phyloP scores from a whole-genome alignment of 2,329 filamentous ascomycete species.

The Myriosclerotinia duriaeana region DNA sequence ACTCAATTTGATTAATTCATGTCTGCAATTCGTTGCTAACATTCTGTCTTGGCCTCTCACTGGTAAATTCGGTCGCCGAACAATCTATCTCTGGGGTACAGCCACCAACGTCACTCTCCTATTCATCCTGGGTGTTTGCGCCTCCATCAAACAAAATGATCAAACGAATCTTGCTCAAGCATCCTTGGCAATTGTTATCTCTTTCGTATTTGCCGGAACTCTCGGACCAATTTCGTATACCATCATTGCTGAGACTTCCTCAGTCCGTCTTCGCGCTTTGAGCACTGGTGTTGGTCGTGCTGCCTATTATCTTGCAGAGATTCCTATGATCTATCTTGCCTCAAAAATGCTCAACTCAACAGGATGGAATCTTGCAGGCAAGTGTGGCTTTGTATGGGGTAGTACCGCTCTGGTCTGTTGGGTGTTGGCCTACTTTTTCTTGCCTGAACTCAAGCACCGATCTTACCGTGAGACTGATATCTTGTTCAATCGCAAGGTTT shows the following conservation, averaged over 20 bases:
- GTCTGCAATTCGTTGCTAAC: constrained; percentile 60
- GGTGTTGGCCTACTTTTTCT: constrained; percentile 50
- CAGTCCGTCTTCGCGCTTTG: constrained; percentile 63
- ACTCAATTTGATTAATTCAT: constrained; percentile 63
- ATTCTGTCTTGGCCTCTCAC: constrained; percentile 68
- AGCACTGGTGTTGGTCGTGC: constrained; percentile 65
- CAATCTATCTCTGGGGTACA: constrained; percentile 63
- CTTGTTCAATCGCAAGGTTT: constrained; percentile 45
- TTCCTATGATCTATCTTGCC: constrained; percentile 64
- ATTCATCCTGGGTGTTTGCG: constrained; percentile 59
- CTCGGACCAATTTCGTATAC: constrained; percentile 65
- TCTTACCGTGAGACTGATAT: constrained; percentile 52
- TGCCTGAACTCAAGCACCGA: constrained; percentile 59
- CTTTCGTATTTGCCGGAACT: constrained; percentile 62
- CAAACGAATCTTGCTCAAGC: constrained; percentile 56
- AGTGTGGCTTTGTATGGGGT: constrained; percentile 60
- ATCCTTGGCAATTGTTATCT: constrained; percentile 62
- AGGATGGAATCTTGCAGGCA: constrained; percentile 50
- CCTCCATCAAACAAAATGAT: constrained; percentile 47
- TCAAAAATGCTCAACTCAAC: constrained; percentile 59
- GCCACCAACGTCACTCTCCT: constrained; percentile 54
- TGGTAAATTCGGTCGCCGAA: constrained; percentile 60
- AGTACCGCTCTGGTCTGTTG: constrained; percentile 57
- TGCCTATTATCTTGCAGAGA: constrained; percentile 63
- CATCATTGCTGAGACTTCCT: constrained; percentile 66